phyloP scores from a whole-genome alignment of 2,329 filamentous ascomycete species.

The Xylariaceae sp. region DNA sequence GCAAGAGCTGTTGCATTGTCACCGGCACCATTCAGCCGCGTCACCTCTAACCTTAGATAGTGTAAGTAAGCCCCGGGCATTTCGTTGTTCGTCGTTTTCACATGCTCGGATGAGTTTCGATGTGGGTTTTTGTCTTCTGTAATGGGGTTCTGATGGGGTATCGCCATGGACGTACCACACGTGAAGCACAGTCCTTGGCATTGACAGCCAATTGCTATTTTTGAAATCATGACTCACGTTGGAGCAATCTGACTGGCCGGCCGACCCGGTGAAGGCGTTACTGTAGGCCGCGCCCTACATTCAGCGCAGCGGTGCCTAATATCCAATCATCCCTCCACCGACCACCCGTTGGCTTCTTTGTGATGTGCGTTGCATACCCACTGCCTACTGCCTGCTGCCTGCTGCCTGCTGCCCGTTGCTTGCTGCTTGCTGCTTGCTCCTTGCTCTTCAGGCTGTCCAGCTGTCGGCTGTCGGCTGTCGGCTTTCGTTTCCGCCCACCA shows the following conservation, averaged over 20 bases:
- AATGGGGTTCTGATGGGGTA: not conserved
- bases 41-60: not conserved
- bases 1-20: not conserved
- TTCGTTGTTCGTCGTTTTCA: not conserved
- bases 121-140: not conserved
- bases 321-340: not conserved
- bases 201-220: not conserved
- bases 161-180: not conserved
- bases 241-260: not conserved
- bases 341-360: not conserved
- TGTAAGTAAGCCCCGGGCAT: not conserved
- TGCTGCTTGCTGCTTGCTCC: not conserved
- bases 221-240: not conserved
- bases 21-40: not conserved
- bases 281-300: not conserved
- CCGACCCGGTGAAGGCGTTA: not conserved
- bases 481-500: not conserved
- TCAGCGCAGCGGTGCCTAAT: not conserved
- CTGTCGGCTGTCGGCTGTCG: not conserved
- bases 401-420: not conserved
- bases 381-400: not conserved
- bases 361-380: not conserved
- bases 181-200: not conserved
- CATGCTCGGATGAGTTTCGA: not conserved
- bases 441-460: not conserved